Conservation (phyloP, 1,139 yeast species). For the Diutina sp. region DNA sequence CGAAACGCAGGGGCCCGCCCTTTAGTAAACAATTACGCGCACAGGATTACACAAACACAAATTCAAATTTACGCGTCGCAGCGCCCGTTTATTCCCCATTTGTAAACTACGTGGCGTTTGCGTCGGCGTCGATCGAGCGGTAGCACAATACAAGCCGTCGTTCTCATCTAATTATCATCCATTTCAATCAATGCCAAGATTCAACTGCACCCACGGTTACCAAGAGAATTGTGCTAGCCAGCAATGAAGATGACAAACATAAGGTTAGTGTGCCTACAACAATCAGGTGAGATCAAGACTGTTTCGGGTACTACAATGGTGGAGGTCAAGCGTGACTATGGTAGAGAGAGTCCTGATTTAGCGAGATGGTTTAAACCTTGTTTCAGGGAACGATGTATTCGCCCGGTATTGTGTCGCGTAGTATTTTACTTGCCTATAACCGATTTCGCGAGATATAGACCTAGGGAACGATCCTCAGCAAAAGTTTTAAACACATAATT, state of each 20-base stretch:
- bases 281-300: too few relatives aligned
- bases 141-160: too few relatives aligned
- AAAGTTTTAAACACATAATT: too few relatives aligned
- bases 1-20: not conserved
- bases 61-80: not conserved
- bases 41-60: not conserved
- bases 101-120: not conserved
- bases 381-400: not conserved
- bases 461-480: not conserved
- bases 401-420: not conserved
- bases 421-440: not conserved
- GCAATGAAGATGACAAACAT: too few relatives aligned
- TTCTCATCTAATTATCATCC: too few relatives aligned
- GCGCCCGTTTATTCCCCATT: not conserved
- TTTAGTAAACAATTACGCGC: not conserved
- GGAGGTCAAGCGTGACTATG: too few relatives aligned
- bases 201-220: too few relatives aligned
- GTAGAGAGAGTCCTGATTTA: too few relatives aligned
- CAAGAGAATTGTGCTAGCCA: too few relatives aligned
- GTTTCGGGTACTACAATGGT: too few relatives aligned
- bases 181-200: too few relatives aligned
- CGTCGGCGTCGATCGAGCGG: not conserved
- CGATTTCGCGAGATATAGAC: not conserved
- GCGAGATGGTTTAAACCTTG: not conserved
- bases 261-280: too few relatives aligned